These are phyloP conservation scores for Corynascus novoguineensis DNA, from an alignment of 495 filamentous ascomycete genomes.

Conservation along the genomic window DNA sequence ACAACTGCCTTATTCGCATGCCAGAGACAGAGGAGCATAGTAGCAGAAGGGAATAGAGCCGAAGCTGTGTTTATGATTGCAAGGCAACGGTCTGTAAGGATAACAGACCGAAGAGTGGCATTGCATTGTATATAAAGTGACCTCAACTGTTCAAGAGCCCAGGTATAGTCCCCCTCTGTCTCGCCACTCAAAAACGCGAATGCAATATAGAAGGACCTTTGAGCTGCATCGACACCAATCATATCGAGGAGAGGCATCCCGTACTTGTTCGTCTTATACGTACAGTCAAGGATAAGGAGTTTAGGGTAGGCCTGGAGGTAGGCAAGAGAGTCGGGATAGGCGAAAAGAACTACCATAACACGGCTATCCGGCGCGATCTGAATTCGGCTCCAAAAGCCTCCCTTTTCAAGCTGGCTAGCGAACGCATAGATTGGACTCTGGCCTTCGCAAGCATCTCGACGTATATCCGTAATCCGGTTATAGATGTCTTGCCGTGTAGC, in stretches of 20 bases:
- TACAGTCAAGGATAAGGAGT: background rate
- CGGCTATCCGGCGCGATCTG: background rate
- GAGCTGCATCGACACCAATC: too few species aligned
- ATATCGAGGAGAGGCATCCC: background rate
- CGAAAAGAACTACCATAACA: background rate
- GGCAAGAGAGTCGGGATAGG: background rate
- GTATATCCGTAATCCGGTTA: background rate
- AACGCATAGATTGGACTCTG: background rate
- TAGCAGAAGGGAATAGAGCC: slow-evolving; percentile 1
- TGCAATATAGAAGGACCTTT: background rate
- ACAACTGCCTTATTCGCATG: too few species aligned
- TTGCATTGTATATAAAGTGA: background rate
- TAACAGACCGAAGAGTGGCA: background rate
- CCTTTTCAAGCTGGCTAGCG: background rate
- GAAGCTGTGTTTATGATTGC: background rate
- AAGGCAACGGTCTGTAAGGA: slow-evolving; percentile 3
- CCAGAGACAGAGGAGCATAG: background rate
- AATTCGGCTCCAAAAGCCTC: background rate
- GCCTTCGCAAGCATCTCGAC: background rate
- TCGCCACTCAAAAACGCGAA: background rate
- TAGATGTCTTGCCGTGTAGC: slow-evolving; percentile 1
- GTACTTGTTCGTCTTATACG: background rate
- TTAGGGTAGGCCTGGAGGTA: background rate
- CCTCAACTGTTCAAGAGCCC: background rate
- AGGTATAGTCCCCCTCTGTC: background rate